Evolutionary conservation across 768 basidiomycete species (phyloP), one percentile per base, ranked within the genome.

Genomic region (Psilocybe sp.): DNA sequence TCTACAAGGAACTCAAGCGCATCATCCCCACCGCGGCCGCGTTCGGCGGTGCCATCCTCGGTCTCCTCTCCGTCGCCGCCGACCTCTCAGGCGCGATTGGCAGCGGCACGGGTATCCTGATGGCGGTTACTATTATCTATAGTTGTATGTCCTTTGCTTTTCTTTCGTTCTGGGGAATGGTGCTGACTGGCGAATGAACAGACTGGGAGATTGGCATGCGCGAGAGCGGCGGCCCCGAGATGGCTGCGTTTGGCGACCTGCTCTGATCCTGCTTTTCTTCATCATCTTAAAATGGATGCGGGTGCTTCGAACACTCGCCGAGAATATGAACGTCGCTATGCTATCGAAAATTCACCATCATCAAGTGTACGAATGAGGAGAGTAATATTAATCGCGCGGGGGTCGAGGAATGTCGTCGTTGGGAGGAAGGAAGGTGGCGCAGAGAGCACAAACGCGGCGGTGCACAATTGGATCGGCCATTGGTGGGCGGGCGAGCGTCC

Each of bases 1-100:
- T 98, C 91, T 99, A 98, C 79, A 99, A 98, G 75, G 97, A 98
- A 66, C 82, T 99, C 53, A 99, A 98, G 77, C 82, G 93, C 39
- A 89, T 98, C 54, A 97, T 99, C 56, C 97, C 97, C 1, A 98
- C 95, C 16, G 96, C 97, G 11, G 97, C 96, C 18, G 92, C 95
- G 1, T 92, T 98, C 55, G 96, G 97, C 39, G 96, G 96, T 34
- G 97, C 95, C n/a, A 92, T 94, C 51, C 86, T 98, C 11, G 96
- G 95, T 23, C 72, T 97, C 11, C 74, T 98, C 28, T 90, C 88
- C 8, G 95, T 99, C 47, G 78, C 84, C 10, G 95, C 97, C 3
- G 96, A 99, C 64, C 70, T 99, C 53, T 87, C 95, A 78, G 97
- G 97, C 47, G 97, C 96, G 2, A 88, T 98, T 51, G 95, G 95